Evolutionary conservation across 768 basidiomycete genomes (phyloP), one percentile per base, ranked within the genome.

Genomic region (Lactarius vividus): DNA sequence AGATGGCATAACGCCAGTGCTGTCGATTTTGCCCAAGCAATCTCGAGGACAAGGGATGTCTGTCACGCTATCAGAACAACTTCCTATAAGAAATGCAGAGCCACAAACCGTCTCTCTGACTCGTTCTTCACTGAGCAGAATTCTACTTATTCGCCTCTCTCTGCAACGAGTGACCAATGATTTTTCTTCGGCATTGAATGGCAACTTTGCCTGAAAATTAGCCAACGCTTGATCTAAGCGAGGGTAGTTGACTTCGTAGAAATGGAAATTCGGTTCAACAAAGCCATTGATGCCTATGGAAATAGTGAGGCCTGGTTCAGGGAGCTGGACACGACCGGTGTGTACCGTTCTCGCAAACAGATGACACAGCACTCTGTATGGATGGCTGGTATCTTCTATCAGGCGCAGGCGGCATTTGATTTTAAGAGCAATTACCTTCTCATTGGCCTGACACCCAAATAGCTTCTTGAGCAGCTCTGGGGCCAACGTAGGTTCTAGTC

Each of bases 1-100:
- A 84, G 49, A 92, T 88, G 7, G 80, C 78, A 73, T 94, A 94
- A 62, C 86, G 83, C 92, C 92, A 93, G 72, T 94, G 92, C 5
- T n/a, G 88, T 92, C 18, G 79, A 75, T 3, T 82, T 70, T 31
- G 85, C 84, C 26, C 83, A 80, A 1, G 84, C 90, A 42, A 91
- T 80, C 33, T 82, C 79, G 37, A 90, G 75, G 20, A 89, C 78
- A 28, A 78, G 70, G 0, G 75, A 70, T 4, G 76, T 79, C 84
- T 83, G 71, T 44, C 18, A 23, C 10, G 49, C 61, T 37, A 40
- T 65, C 42, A 71, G 46, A 69, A 57, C 64, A 37, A 15, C 56
- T 20, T 31, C 16, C 59, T 42, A 28, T 40, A 67, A 23, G 39
- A 15, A 29, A 42, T n/a, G 23, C 13, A 18, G 13, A 58, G 44